phyloP scores from a whole-genome alignment of 2,329 filamentous ascomycete species.

The Tolypocladium tropicale region DNA sequence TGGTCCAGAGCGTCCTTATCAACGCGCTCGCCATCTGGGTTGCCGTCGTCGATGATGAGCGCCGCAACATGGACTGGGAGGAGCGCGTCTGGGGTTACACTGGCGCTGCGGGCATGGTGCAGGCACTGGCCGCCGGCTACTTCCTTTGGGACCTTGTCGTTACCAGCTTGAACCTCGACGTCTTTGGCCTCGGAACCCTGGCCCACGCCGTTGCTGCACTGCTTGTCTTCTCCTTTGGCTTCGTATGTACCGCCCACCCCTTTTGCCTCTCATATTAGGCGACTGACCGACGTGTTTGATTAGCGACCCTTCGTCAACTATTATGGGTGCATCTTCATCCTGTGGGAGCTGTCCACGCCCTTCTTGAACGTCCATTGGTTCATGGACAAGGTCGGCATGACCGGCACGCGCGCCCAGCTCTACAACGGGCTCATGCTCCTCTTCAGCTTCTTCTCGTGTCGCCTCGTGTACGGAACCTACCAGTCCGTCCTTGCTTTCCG shows the following conservation, averaged over 20 bases:
- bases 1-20: slow-evolving; percentile 66
- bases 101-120: slow-evolving; percentile 59
- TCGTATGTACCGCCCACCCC: slow-evolving; percentile 48
- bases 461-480: slow-evolving; percentile 68
- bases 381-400: slow-evolving; percentile 76
- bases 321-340: slow-evolving; percentile 71
- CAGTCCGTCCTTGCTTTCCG: slow-evolving; percentile 58
- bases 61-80: slow-evolving; percentile 53
- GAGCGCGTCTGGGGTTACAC: slow-evolving; percentile 72
- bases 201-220: slow-evolving; percentile 69
- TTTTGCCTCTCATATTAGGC: not conserved
- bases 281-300: not conserved
- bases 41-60: slow-evolving; percentile 58
- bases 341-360: slow-evolving; percentile 78
- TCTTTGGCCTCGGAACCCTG: slow-evolving; percentile 68
- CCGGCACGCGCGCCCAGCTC: slow-evolving; percentile 61
- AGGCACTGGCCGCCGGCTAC: slow-evolving; percentile 69
- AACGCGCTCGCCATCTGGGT: slow-evolving; percentile 65
- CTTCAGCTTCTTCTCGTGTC: slow-evolving; percentile 64
- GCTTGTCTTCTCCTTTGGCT: slow-evolving; percentile 66
- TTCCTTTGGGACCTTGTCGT: slow-evolving; percentile 75
- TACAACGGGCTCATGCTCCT: slow-evolving; percentile 69
- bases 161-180: slow-evolving; percentile 54
- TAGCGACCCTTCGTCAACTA: slow-evolving; percentile 78
- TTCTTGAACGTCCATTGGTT: slow-evolving; percentile 91